Base-by-base conservation (phyloP, 1,284 basidiomycete species). In the Trichosporon ovoides region DNA sequence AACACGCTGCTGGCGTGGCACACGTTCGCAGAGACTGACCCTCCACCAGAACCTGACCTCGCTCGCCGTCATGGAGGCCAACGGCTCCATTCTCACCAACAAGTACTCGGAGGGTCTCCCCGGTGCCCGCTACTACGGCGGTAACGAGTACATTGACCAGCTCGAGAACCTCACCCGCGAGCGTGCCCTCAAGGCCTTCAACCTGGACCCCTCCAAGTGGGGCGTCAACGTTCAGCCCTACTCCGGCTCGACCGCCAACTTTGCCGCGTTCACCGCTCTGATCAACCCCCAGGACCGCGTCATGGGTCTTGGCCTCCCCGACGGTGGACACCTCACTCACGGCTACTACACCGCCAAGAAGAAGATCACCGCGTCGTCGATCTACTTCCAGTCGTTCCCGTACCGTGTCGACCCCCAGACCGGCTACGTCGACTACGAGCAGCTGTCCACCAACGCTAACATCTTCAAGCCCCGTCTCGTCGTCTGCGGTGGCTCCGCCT, bases 221-320 rank as follows among this genome's bases (percentile, higher is more conserved):
- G 95, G 96, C 71, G 94, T 98, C 79, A 98, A 98, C 76, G 96
- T 99, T 63, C 96, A 99, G 81, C 96, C 96, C 18, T 99, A 98
- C 82, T 97, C 93, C 71, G 94, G 91, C 68, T 85, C 87, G 83
- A 94, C 89, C 54, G 89, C 88, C 71, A 93, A 93, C 86, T 99
- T 98, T 75, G 96, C 95, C 63, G 90, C 94, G 52, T 85, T 98
- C 76, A 98, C 96, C 38, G 94, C 95, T 38, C 83, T 99, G 66
- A 87, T 98, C 74, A 88, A 97, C 77, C 96, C 96, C 57, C 91
- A 98, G 78, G 96, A 98, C 80, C 89, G 96, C 67, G 85, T 99
- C 71, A 98, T 99, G 96, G 96, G 96, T 80, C 89, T 99, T 67
- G 95, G 93, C 66, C 87, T 99, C 53, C 93, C 96, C 35, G 94